Conservation (phyloP, 78 protist genomes). For the Dictyostelium intermedium region DNA sequence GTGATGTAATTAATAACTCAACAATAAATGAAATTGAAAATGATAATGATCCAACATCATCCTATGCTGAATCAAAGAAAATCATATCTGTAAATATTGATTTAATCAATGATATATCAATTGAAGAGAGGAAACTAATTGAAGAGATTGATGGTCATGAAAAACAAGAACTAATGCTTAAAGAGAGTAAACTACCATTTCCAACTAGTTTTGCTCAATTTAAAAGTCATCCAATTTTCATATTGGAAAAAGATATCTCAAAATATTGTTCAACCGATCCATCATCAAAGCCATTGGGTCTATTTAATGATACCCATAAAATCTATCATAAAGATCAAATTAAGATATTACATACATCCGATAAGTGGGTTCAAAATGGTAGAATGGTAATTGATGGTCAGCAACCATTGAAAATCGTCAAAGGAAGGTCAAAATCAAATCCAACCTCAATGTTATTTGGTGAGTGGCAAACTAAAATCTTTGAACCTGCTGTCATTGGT, state of each 20-base stretch:
- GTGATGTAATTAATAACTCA: background rate
- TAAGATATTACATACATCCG: conserved; percentile 29
- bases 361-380: conserved; percentile 78
- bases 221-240: conserved; percentile 38
- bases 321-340: conserved; percentile 18
- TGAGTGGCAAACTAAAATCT: conserved; percentile 57
- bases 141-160: background rate
- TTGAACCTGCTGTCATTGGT: conserved; percentile 11
- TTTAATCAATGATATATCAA: background rate
- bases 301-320: conserved; percentile 27
- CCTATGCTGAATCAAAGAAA: background rate
- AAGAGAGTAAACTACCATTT: conserved; percentile 2
- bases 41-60: background rate
- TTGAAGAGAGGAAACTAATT: background rate
- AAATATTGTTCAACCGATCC: conserved; percentile 37
- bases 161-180: background rate
- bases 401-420: conserved; percentile 70
- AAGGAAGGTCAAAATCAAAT: background rate
- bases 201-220: conserved; percentile 25
- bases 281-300: conserved; percentile 26
- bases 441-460: conserved; percentile 53
- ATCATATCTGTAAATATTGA: background rate
- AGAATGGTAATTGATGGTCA: conserved; percentile 34
- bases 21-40: background rate
- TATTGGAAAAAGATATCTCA: conserved; percentile 54